These are phyloP conservation scores for Tremella mesenterica DNA, from an alignment of 768 basidiomycete genomes.

Conservation along the genomic window DNA sequence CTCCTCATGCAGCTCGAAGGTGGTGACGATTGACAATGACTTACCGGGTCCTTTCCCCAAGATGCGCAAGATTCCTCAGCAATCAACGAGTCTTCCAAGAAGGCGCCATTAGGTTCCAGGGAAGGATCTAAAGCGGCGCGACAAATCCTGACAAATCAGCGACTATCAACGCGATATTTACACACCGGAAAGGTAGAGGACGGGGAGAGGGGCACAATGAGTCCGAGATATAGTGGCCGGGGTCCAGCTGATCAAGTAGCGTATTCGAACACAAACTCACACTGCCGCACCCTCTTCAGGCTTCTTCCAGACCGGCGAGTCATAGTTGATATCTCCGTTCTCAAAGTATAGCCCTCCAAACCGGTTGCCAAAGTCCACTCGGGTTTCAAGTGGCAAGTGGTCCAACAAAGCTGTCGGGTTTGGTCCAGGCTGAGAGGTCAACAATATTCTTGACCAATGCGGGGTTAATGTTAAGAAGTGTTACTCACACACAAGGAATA, in stretches of 20 bases:
- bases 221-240: too few species aligned
- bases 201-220: neutral
- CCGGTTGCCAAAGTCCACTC: neutral
- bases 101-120: neutral
- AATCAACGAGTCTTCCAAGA: neutral
- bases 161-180: too few species aligned
- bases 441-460: neutral
- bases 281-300: neutral
- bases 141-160: neutral
- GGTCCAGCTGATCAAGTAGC: too few species aligned
- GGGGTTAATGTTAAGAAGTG: too few species aligned
- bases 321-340: neutral
- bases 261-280: neutral
- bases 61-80: neutral
- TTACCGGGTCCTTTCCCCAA: neutral
- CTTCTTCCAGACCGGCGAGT: neutral
- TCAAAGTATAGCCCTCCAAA: slow-evolving; percentile 2
- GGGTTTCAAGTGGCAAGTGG: slow-evolving; percentile 4
- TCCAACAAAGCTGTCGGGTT: neutral
- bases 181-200: too few species aligned
- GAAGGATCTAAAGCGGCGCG: slow-evolving; percentile 1
- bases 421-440: neutral
- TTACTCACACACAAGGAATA: neutral
- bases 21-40: neutral
- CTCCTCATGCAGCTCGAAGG: neutral